Conservation (phyloP, 2,329 filamentous ascomycete species). For the Eutypa lata region DNA sequence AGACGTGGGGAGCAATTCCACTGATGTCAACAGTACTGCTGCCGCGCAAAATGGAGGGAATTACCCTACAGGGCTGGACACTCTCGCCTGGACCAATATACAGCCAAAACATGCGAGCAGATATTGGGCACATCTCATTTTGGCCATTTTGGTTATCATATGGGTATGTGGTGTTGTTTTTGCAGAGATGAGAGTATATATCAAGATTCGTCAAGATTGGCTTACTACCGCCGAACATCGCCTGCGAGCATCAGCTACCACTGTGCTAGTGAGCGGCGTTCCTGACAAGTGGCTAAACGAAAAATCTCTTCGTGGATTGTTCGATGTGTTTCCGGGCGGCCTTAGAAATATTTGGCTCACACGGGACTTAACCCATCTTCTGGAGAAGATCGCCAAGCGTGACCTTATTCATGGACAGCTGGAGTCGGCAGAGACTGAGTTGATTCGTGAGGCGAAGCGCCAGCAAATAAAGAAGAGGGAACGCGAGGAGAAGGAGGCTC, state of each 20-base stretch:
- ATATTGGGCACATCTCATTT: slow-evolving; percentile 80
- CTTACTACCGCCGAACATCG: slow-evolving; percentile 93
- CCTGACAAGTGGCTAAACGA: slow-evolving; percentile 86
- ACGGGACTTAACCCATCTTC: slow-evolving; percentile 76
- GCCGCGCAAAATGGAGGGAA: slow-evolving; percentile 5
- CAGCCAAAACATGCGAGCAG: slow-evolving; percentile 59
- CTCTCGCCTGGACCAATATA: slow-evolving; percentile 87
- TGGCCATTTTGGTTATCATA: slow-evolving; percentile 73
- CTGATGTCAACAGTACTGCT: slow-evolving; percentile 17
- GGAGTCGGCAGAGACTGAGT: slow-evolving; percentile 78
- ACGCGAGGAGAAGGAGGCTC: slow-evolving; percentile 62
- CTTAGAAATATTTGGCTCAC: slow-evolving; percentile 97
- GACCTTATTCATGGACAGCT: slow-evolving; percentile 68
- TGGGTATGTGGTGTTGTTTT: slow-evolving; percentile 90
- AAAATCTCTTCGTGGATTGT: slow-evolving; percentile 77
- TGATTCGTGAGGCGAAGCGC: slow-evolving; percentile 78
- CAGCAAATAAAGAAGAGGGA: slow-evolving; percentile 67
- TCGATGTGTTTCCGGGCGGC: slow-evolving; percentile 94
- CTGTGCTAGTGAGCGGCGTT: slow-evolving; percentile 87
- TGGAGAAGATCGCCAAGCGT: slow-evolving; percentile 78
- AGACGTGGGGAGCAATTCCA: slow-evolving; percentile 37
- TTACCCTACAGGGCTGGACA: slow-evolving; percentile 68
- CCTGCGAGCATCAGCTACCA: slow-evolving; percentile 88
- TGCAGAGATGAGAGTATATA: slow-evolving; percentile 79
- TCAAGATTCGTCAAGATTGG: slow-evolving; percentile 91